These are phyloP conservation scores for Ochetophila trinervis DNA, from an alignment of 306 rosid genomes.

Conservation along the genomic window DNA sequence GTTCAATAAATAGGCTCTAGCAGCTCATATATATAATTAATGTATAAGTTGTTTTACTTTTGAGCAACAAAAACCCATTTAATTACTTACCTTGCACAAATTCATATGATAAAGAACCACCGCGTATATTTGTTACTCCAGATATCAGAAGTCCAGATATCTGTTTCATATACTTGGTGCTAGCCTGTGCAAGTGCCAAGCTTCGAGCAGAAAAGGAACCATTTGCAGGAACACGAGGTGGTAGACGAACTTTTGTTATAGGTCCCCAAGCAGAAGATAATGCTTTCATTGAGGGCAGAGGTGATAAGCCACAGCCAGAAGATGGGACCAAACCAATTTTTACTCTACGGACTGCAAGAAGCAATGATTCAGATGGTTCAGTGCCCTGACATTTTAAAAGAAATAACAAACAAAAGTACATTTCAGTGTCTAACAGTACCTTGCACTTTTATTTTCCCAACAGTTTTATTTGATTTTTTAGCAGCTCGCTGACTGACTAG, in stretches of 20 bases:
- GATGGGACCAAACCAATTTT: constrained; percentile 26
- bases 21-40: background rate
- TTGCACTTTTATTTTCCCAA: constrained; percentile 33
- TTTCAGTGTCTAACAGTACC: constrained; percentile 10
- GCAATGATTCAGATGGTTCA: background rate
- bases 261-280: constrained; percentile 22
- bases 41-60: background rate
- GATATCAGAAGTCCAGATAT: constrained; percentile 20
- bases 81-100: constrained; percentile 28
- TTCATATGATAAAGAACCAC: constrained; percentile 17
- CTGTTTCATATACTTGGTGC: constrained; percentile 20
- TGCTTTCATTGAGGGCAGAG: constrained; percentile 1
- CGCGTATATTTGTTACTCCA: background rate
- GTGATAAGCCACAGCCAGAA: constrained; percentile 21
- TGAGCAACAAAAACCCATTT: background rate
- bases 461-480: constrained; percentile 20
- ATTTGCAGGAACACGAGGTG: constrained; percentile 10
- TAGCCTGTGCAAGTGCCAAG: constrained; percentile 17
- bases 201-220: constrained; percentile 22
- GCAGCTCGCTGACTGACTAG: constrained; percentile 20
- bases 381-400: background rate
- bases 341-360: constrained; percentile 34
- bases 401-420: background rate
- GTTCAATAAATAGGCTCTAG: background rate
- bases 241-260: constrained; percentile 13